These are phyloP conservation scores for Penicillium italicum DNA, from an alignment of 2,329 filamentous ascomycete species.

Conservation along the genomic window DNA sequence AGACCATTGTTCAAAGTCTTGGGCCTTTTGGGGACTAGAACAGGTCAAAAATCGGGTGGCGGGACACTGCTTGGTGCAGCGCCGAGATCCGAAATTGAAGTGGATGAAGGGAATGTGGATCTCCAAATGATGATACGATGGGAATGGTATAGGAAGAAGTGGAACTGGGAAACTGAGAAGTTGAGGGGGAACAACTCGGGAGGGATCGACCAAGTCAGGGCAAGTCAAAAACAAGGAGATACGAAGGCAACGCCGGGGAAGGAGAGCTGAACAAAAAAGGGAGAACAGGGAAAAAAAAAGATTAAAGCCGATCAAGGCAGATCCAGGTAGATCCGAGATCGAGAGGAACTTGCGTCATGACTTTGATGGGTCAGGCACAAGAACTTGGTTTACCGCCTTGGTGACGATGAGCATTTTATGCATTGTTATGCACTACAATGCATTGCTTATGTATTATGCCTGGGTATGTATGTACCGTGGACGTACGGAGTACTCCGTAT, in stretches of 20 bases:
- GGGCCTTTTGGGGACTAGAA: not conserved
- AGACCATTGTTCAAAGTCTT: slow-evolving; percentile 32
- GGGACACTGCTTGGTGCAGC: slow-evolving; percentile 25
- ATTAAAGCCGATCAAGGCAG: not conserved
- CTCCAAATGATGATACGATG: slow-evolving; percentile 3
- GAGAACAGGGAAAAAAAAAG: slow-evolving; percentile 1
- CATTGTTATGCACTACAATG: not conserved
- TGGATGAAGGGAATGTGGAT: slow-evolving; percentile 14
- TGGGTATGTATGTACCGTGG: too few relatives aligned
- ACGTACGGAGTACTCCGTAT: too few relatives aligned
- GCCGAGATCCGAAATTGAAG: slow-evolving; percentile 19
- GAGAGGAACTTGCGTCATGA: slow-evolving; percentile 25
- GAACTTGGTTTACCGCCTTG: not conserved
- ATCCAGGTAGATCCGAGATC: slow-evolving; percentile 10
- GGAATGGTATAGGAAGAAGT: not conserved
- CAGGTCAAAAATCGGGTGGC: slow-evolving; percentile 11
- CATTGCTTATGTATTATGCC: too few relatives aligned
- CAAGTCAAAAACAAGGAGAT: slow-evolving; percentile 1
- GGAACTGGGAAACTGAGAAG: slow-evolving; percentile 3
- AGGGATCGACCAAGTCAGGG: not conserved
- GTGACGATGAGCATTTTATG: too few relatives aligned
- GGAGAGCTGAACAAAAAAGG: not conserved
- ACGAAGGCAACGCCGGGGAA: slow-evolving; percentile 1
- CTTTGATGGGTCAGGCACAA: slow-evolving; percentile 17
- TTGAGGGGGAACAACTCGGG: slow-evolving; percentile 1